Evolutionary conservation across 2,329 filamentous ascomycete genomes (phyloP), one percentile per base, ranked within the genome.

Genomic region (Trichoderma sp.): DNA sequence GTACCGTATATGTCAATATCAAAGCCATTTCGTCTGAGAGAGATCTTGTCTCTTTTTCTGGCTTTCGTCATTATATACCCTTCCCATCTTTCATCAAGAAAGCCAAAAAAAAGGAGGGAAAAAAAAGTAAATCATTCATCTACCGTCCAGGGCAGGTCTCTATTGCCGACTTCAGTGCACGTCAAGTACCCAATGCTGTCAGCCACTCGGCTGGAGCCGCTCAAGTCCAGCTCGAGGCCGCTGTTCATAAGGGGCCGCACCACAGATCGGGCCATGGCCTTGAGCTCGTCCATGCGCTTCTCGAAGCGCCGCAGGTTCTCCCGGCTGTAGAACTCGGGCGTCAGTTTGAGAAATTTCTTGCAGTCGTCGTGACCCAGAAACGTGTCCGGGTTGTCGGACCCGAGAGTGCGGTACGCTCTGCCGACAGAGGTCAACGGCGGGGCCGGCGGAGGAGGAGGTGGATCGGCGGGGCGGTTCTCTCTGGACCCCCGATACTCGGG

Each of bases 231-330:
- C 79, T 97, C 92, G 14, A 97, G 85, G 64, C 90, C 92, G 76
- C 92, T 96, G 63, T 91, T 87, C 90, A 96, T 96, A 14, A 97
- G 83, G 4, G 94, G 94, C 70, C 90, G 89, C 8, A 97, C 94
- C 19, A 91, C 85, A 75, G 97, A 93, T 65, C 92, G 85, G 7
- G 94, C 95, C 76, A 95, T 86, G 68, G 87, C 86, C 82, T 97
- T 97, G 67, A 97, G 84, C 82, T 97, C 94, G 70, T 97, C 93
- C 73, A 97, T 86, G 68, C 93, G 87, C 75, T 92, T 89, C 82
- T 97, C 95, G 74, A 97, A 97, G 4, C 92, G 86, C 71, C 91
- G 88, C 60, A 97, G 80, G 71, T 93, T 95, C n/a, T 97, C 94
- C 21, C 94, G 87, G 56, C 87, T 93, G 81, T 97, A 97, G 8